A percentile compares a stretch with the other conserved stretches of the same genome.
These are phyloP conservation scores for Thecaphora thlaspeos DNA, from an alignment of 1,284 basidiomycete genomes.

Conservation along the genomic window DNA sequence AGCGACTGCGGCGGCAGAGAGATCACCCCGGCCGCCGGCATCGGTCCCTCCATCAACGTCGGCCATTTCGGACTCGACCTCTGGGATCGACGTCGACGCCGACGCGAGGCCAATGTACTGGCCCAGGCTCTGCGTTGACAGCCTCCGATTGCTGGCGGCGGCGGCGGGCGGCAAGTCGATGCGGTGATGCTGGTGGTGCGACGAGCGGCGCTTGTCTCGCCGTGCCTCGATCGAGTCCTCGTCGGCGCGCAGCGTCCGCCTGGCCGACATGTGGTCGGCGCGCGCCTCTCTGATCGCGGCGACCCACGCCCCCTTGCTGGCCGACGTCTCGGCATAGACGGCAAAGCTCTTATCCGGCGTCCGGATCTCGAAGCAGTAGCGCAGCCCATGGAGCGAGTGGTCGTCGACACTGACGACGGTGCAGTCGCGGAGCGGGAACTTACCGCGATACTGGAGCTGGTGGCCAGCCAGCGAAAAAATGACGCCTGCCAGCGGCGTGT, in stretches of 20 bases:
- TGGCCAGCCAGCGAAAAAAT: constrained; percentile 35
- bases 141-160: constrained; percentile 14
- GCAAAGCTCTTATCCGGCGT: constrained; percentile 57
- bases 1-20: neutral
- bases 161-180: constrained; percentile 7
- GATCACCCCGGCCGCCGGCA: neutral
- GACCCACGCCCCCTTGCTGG: constrained; percentile 46
- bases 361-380: constrained; percentile 51
- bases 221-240: constrained; percentile 48
- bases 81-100: neutral
- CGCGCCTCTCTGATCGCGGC: constrained; percentile 50
- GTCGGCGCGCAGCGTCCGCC: constrained; percentile 46
- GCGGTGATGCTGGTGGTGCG: constrained; percentile 14
- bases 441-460: constrained; percentile 48
- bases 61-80: constrained; percentile 4
- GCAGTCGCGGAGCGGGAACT: constrained; percentile 50
- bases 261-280: constrained; percentile 44
- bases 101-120: neutral
- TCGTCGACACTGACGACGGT: constrained; percentile 52
- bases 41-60: constrained; percentile 2
- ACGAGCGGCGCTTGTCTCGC: constrained; percentile 27
- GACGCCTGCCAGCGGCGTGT: constrained; percentile 27
- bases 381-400: constrained; percentile 20
- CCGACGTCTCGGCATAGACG: constrained; percentile 46
- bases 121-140: constrained; percentile 35